Evolutionary conservation across 1,139 yeast species (phyloP), one percentile per base, ranked within the genome.

Genomic region (Blastobotrys apis): DNA sequence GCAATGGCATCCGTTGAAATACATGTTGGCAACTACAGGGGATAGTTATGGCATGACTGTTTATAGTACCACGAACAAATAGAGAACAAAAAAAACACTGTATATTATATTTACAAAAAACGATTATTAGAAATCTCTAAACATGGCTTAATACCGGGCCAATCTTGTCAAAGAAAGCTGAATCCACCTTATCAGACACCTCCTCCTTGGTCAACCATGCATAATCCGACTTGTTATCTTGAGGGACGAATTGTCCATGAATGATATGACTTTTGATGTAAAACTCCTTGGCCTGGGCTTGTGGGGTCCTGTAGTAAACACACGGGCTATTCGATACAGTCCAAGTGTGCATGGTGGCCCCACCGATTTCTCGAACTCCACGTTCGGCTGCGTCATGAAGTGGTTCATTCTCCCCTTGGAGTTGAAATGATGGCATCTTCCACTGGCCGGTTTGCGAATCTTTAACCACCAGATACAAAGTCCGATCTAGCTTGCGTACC

Each of bases 141-240:
- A 49, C 52, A 38, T 51, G 44, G 34, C 56, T 47, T 31, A 58
- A 48, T 21, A 55, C 53, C 31, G 59, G 55, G 30, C 56, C 57
- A 33, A 59, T 43, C 33, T 51, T 59, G 29, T 70, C 59, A 61
- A 67, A 88, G 64, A 86, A 86, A 26, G 69, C 72, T 33, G 64
- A 57, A 41, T 72, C 71, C 50, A 86, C 80, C 48, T 71, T 66
- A 29, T 73, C 72, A 52, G 71, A 65, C 49, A 88, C 71, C 66
- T 92, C 98, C 45, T 84, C 87, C 62, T 81, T 85, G 33, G 88
- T 77, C 55, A 88, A 72, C 98, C 98, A 92, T 58, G 81, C 78
- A 66, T 67, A 85, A 39, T 77, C 81, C 33, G 60, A 54, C 45
- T 36, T 29, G 32, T 35, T 65, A 30, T 37, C 66, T 51, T 74